Percentiles rank a stretch among this genome's conserved stretches.
These are phyloP conservation scores for Phytophthora colocasiae DNA, from an alignment of 352 stramenopile species.

Conservation along the genomic window DNA sequence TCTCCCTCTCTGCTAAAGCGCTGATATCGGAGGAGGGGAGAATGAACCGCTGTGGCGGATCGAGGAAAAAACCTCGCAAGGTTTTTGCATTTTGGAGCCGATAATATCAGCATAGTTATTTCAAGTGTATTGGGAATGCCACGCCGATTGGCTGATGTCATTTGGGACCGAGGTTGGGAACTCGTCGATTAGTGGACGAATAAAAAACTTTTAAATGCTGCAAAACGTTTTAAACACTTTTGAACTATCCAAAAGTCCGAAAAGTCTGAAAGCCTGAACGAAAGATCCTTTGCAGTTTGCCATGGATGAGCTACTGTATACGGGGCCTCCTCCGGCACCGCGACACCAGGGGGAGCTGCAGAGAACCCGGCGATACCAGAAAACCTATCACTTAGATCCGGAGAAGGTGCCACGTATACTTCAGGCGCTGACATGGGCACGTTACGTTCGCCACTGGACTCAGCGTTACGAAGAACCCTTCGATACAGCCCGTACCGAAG, in stretches of 20 bases:
- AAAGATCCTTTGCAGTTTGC: neutral
- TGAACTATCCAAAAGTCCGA: constrained; percentile 6
- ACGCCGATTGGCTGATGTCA: too few relatives aligned
- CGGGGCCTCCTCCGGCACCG: too few relatives aligned
- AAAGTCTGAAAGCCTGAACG: neutral
- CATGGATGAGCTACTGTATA: too few relatives aligned
- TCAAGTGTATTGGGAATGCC: too few relatives aligned
- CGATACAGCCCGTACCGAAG: neutral
- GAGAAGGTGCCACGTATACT: neutral
- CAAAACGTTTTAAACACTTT: constrained; percentile 15
- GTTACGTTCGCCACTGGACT: neutral
- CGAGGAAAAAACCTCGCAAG: too few relatives aligned
- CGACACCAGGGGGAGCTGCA: neutral
- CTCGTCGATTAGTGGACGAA: constrained; percentile 7
- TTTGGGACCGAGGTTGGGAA: too few relatives aligned
- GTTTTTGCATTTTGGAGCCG: too few relatives aligned
- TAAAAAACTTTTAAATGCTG: constrained; percentile 11
- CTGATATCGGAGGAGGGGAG: too few relatives aligned
- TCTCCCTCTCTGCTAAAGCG: too few relatives aligned
- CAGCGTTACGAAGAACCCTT: neutral
- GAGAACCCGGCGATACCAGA: neutral
- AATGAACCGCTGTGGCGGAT: too few relatives aligned
- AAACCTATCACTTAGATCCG: neutral
- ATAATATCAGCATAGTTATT: too few relatives aligned
- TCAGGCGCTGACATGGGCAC: neutral